Percentiles rank a stretch among this genome's conserved stretches.
Conservation (phyloP, 2,329 filamentous ascomycete genomes). For the Trichoderma brevicompactum region DNA sequence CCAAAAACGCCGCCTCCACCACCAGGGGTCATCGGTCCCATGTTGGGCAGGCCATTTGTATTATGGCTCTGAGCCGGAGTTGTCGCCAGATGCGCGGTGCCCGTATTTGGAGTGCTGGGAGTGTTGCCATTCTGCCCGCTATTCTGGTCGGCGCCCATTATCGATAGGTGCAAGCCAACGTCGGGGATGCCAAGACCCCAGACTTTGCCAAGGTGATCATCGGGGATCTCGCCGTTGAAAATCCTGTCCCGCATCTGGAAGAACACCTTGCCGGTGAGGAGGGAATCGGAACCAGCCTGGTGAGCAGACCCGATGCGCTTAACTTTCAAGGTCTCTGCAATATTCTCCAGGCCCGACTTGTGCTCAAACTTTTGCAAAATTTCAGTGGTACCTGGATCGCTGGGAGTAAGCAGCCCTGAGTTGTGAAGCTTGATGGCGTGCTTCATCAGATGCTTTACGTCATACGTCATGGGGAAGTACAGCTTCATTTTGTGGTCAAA, state of each 20-base stretch:
- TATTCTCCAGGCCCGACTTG: conserved; percentile 90
- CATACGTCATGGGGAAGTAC: conserved; percentile 92
- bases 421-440: conserved; percentile 75
- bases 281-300: conserved; percentile 90
- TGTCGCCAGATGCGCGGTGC: conserved; percentile 51
- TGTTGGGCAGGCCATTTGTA: conserved; percentile 59
- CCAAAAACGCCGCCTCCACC: conserved; percentile 77
- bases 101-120: conserved; percentile 72
- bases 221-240: conserved; percentile 79
- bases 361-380: conserved; percentile 84
- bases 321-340: conserved; percentile 90
- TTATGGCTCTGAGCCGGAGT: conserved; percentile 58
- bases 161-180: conserved; percentile 48
- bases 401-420: conserved; percentile 64
- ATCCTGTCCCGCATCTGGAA: conserved; percentile 90
- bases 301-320: conserved; percentile 87
- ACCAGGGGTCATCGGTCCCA: conserved; percentile 78
- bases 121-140: conserved; percentile 57
- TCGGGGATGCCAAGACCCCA: conserved; percentile 86
- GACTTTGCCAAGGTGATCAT: conserved; percentile 85
- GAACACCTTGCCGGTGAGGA: conserved; percentile 92
- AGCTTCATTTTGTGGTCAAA: conserved; percentile 88
- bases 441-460: conserved; percentile 97
- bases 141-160: conserved; percentile 46
- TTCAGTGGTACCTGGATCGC: conserved; percentile 68